Evolutionary conservation across 805 yeast genomes (phyloP), one percentile per base, ranked within the genome.

Genomic region (Sugiyamaella marilandica): DNA sequence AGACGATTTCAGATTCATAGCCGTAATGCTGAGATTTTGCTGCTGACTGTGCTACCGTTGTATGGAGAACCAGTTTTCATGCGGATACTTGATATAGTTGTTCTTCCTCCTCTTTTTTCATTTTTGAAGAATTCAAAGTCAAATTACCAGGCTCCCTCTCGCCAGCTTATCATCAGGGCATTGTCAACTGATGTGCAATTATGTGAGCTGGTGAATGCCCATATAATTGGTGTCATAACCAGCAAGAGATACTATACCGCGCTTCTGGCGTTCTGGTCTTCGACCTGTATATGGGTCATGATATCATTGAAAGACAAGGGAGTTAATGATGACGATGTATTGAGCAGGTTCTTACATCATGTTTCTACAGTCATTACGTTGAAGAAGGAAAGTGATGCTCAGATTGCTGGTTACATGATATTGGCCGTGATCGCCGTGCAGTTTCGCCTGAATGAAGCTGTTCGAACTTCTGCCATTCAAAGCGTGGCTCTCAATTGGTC

Each of bases 1-100:
- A 84, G 99, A 72, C 79, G 98, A 61, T 74, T 94, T 83, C 73
- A 89, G 64, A 81, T 89, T 59, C 91, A 94, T 65, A 75, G 87
- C 47, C 84, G 85, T 62, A 89, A 87, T 63, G 72, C 90, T 0
- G 98, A 92, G 67, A 66, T 74, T 51, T 65, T 94, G 32, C 65
- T 94, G 44, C 69, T 92, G 52, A 76, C 91, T 2, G 77, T 86
- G 1, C 74, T 94, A 59, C 95, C 97, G n/a, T 88, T 85, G 70
- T 88, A 84, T 69, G 80, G 77, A 59, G 75, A 80, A 36, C 84
- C 90, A 0, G 75, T 87, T 5, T 94, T 94, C 67, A 77, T 82
- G 47, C 82, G 94, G 59, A 73, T 92, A 44, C 70, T 94, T 55
- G 84, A 86, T 59, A 84, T 89, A 26, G 73, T 86, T n/a, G 79